Percentiles rank a stretch among this genome's conserved stretches.
These are phyloP conservation scores for Pistacia vera DNA, from an alignment of 345 rosid species.

Conservation along the genomic window DNA sequence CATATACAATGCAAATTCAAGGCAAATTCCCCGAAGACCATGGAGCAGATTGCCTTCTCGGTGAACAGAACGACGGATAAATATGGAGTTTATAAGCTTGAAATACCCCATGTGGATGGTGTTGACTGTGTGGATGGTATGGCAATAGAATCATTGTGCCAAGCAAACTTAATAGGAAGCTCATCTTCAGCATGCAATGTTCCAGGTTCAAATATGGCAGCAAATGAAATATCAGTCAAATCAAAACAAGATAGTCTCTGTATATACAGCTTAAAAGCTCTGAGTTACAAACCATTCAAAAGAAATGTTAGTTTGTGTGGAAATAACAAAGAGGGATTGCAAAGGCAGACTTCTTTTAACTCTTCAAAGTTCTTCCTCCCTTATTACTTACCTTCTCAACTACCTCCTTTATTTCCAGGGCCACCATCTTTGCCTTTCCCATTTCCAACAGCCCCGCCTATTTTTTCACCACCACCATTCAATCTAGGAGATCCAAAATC, in stretches of 20 bases:
- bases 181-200: slow-evolving; percentile 46
- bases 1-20: slow-evolving; percentile 72
- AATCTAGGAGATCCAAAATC: neutral
- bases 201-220: slow-evolving; percentile 54
- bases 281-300: slow-evolving; percentile 64
- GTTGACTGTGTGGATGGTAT: slow-evolving; percentile 74
- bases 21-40: slow-evolving; percentile 63
- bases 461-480: slow-evolving; percentile 31
- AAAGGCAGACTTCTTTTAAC: slow-evolving; percentile 23
- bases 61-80: slow-evolving; percentile 73
- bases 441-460: slow-evolving; percentile 19
- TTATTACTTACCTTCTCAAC: slow-evolving; percentile 27
- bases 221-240: slow-evolving; percentile 68
- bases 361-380: slow-evolving; percentile 70
- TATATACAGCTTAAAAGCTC: slow-evolving; percentile 76
- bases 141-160: slow-evolving; percentile 57
- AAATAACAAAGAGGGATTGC: slow-evolving; percentile 27
- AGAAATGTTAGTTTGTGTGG: slow-evolving; percentile 60
- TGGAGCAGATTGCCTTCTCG: slow-evolving; percentile 67
- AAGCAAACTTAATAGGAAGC: slow-evolving; percentile 51
- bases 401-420: slow-evolving; percentile 20
- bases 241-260: slow-evolving; percentile 80
- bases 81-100: slow-evolving; percentile 70
- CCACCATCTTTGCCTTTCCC: slow-evolving; percentile 22
- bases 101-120: slow-evolving; percentile 77